Evolutionary conservation across 257 asterid genomes (phyloP).

Genomic region (Gardenia jasminoides): DNA sequence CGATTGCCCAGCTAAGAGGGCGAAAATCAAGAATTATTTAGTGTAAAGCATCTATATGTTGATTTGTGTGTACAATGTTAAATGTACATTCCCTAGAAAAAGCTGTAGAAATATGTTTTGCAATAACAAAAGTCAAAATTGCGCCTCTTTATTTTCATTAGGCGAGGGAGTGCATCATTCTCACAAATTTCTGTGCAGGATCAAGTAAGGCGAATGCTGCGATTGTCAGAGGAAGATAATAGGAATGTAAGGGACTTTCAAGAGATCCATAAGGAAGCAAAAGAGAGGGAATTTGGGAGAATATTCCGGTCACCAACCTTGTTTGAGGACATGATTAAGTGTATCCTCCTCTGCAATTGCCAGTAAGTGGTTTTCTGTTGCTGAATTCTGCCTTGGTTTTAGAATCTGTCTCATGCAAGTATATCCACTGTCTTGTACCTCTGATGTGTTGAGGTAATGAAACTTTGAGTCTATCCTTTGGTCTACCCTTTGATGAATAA

Average conservation of each 20-base stretch:
- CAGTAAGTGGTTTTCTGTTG: conserved; percentile 54
- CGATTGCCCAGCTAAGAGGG: too few relatives aligned
- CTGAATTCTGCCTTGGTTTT: neutral
- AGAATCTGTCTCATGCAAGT: neutral
- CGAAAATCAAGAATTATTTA: too few relatives aligned
- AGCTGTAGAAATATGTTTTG: too few relatives aligned
- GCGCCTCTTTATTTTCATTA: too few relatives aligned
- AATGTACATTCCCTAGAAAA: too few relatives aligned
- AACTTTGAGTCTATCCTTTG: neutral
- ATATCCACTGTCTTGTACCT: neutral
- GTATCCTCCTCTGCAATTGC: conserved; percentile 91
- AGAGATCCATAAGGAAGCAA: conserved; percentile 51
- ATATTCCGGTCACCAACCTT: conserved; percentile 80
- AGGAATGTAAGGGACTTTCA: conserved; percentile 56
- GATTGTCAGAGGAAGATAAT: conserved; percentile 65
- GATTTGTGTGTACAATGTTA: too few relatives aligned
- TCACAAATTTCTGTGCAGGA: conserved; percentile 28
- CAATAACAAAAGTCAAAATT: too few relatives aligned
- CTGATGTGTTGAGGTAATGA: neutral
- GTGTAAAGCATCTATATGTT: too few relatives aligned
- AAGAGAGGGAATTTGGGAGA: conserved; percentile 65
- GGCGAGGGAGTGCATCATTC: neutral
- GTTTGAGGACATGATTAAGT: conserved; percentile 91
- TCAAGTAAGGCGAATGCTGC: conserved; percentile 80
- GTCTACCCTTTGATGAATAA: neutral